phyloP scores from a whole-genome alignment of 2,329 filamentous ascomycete genomes.

The Sporothrix sp. region DNA sequence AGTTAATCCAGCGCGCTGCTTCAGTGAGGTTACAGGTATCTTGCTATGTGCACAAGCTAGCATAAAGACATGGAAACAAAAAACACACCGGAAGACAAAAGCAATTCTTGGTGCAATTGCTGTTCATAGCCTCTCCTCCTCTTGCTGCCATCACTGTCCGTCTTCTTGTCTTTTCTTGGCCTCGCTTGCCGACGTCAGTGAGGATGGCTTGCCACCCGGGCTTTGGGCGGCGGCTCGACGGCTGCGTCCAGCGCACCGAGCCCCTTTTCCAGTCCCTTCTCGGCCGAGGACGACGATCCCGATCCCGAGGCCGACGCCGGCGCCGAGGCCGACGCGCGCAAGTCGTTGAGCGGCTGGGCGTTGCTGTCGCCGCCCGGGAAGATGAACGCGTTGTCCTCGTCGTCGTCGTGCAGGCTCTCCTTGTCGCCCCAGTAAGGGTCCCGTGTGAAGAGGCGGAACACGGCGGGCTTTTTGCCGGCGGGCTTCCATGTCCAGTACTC shows the following conservation, averaged over 20 bases:
- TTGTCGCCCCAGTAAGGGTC: constrained; percentile 21
- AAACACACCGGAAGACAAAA: no score
- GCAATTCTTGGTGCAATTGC: no score
- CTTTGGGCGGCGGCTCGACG: constrained; percentile 7
- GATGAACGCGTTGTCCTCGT: constrained; percentile 12
- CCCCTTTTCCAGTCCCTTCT: constrained; percentile 3
- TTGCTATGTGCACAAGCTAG: no score
- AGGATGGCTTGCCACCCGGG: constrained; percentile 6
- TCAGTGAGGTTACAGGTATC: neutral
- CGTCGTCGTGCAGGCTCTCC: constrained; percentile 14
- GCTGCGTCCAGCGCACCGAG: neutral
- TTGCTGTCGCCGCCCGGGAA: constrained; percentile 10
- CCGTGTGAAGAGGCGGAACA: constrained; percentile 29
- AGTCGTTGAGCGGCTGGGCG: constrained; percentile 10
- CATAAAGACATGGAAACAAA: no score
- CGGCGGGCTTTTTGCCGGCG: constrained; percentile 37
- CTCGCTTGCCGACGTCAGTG: constrained; percentile 4
- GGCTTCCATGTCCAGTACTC: constrained; percentile 48
- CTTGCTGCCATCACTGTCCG: neutral
- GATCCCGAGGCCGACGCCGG: no score
- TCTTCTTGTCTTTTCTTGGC: neutral
- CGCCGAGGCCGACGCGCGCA: neutral
- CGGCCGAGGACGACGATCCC: neutral
- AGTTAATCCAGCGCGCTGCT: constrained; percentile 2
- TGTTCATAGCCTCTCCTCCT: no score